phyloP scores from a whole-genome alignment of 2,329 filamentous ascomycete genomes.

The Talaromyces sp. region DNA sequence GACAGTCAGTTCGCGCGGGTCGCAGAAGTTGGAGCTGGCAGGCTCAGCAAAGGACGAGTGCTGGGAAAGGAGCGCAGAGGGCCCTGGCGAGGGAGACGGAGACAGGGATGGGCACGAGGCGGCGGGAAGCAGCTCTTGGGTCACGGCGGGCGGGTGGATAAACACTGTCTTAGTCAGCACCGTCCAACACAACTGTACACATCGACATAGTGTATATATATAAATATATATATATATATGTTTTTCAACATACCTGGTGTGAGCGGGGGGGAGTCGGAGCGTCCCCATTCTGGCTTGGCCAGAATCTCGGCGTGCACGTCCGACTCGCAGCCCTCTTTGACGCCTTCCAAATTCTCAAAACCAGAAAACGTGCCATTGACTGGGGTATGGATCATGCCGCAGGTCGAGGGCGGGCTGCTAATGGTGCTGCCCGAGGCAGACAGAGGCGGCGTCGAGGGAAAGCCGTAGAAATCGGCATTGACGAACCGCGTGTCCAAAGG shows the following conservation, averaged over 20 bases:
- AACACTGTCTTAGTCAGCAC: constrained; percentile 47
- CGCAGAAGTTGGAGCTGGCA: constrained; percentile 77
- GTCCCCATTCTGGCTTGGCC: constrained; percentile 68
- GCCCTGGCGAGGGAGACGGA: constrained; percentile 76
- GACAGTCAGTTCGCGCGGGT: constrained; percentile 83
- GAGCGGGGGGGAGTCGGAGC: constrained; percentile 74
- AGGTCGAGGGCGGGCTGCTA: constrained; percentile 74
- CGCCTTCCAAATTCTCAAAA: constrained; percentile 59
- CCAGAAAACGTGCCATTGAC: constrained; percentile 73
- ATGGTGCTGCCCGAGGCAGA: constrained; percentile 79
- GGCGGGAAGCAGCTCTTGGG: constrained; percentile 65
- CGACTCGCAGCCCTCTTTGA: constrained; percentile 66
- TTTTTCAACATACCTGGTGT: constrained; percentile 71
- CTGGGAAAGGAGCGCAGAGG: constrained; percentile 67
- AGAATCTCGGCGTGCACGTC: constrained; percentile 68
- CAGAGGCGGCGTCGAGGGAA: constrained; percentile 80
- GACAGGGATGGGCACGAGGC: constrained; percentile 75
- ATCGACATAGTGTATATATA: too few species aligned
- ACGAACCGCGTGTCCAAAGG: constrained; percentile 71
- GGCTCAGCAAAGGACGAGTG: constrained; percentile 63
- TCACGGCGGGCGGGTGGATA: constrained; percentile 62
- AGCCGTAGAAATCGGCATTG: constrained; percentile 59
- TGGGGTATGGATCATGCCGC: constrained; percentile 74
- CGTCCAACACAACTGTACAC: too few species aligned
- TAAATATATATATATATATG: too few species aligned